Conservation (phyloP, 345 rosid species). For the Eucalyptus cloeziana region DNA sequence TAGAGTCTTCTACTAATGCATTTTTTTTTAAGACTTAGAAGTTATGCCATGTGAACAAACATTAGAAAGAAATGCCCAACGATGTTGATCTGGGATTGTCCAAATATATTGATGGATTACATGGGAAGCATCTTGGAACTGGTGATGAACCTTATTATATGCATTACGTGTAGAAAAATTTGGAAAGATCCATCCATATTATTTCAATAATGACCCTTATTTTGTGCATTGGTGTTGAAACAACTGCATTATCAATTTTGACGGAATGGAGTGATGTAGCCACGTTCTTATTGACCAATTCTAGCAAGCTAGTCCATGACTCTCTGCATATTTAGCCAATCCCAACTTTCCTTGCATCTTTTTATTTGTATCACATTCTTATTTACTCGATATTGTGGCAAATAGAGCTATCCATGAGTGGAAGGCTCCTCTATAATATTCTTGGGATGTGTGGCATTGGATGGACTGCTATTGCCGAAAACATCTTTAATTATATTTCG, state of each 20-base stretch:
- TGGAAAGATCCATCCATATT: neutral
- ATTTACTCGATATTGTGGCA: neutral
- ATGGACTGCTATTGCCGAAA: neutral
- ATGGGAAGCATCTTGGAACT: neutral
- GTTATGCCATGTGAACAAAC: neutral
- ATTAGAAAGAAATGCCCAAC: no score
- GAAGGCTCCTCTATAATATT: neutral
- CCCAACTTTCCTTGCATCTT: neutral
- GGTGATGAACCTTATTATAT: neutral
- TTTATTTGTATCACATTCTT: neutral
- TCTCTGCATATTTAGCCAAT: neutral
- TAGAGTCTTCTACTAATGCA: neutral
- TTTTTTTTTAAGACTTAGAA: neutral
- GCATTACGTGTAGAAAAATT: neutral
- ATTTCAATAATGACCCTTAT: neutral
- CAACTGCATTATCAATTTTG: neutral
- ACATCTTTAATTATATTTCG: neutral
- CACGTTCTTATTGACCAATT: neutral
- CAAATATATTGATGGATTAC: neutral
- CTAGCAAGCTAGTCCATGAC: neutral
- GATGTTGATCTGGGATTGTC: neutral
- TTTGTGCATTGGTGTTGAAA: neutral
- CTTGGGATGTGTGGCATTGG: neutral
- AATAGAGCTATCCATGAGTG: neutral
- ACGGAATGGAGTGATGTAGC: neutral